Percentiles rank a stretch among this genome's conserved stretches.
Conservation (phyloP, 177 flowering plant genomes). For the Vitis hybrid region DNA sequence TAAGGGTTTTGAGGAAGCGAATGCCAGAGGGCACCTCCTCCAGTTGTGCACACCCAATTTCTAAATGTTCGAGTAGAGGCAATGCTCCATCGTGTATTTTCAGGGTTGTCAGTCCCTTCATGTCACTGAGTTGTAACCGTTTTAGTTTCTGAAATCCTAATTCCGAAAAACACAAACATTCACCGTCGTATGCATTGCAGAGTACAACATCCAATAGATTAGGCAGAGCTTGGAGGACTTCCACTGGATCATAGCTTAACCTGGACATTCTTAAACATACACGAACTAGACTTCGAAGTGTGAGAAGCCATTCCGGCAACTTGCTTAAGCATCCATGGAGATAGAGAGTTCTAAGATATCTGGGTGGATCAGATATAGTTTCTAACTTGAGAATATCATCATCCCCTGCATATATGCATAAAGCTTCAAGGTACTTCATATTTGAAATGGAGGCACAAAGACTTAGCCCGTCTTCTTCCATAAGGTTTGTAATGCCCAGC, state of each 20-base stretch:
- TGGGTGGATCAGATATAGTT: background rate
- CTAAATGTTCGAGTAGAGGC: slow-evolving; percentile 10
- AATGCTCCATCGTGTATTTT: slow-evolving; percentile 6
- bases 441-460: slow-evolving; percentile 3
- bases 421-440: slow-evolving; percentile 11
- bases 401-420: background rate
- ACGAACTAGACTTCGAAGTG: too few species aligned
- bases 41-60: background rate
- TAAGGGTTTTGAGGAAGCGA: slow-evolving; percentile 3
- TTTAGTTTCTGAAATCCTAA: slow-evolving; percentile 8
- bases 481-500: slow-evolving; percentile 7
- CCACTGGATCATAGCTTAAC: slow-evolving; percentile 9
- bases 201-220: background rate
- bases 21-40: slow-evolving; percentile 9
- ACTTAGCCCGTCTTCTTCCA: background rate
- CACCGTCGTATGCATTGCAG: slow-evolving; percentile 4
- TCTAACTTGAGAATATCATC: slow-evolving; percentile 6
- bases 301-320: too few species aligned
- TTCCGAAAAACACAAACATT: background rate
- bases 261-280: background rate
- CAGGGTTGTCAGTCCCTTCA: background rate
- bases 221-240: slow-evolving; percentile 5
- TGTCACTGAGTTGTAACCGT: background rate
- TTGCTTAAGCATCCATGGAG: too few species aligned
- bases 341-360: background rate